Conservation (phyloP, 805 yeast genomes). For the Kodamaea nitidulidarum region DNA sequence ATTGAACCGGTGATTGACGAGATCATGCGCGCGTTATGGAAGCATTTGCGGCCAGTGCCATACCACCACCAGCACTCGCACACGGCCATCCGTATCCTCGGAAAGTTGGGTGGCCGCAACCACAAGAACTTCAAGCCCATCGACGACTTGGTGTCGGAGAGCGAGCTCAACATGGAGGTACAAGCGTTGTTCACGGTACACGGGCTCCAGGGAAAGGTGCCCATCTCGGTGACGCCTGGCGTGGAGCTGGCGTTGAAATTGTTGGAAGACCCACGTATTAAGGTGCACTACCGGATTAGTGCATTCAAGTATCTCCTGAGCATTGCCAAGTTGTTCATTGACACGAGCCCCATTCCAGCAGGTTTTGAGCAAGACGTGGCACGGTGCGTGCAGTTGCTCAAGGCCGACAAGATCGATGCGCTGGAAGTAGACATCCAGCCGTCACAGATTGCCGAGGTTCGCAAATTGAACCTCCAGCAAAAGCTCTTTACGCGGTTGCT, state of each 20-base stretch:
- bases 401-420: slow-evolving; percentile 35
- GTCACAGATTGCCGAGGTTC: slow-evolving; percentile 44
- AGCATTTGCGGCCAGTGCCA: slow-evolving; percentile 85
- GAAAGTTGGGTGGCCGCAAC: slow-evolving; percentile 95
- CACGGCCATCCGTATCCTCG: slow-evolving; percentile 86
- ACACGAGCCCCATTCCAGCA: slow-evolving; percentile 46
- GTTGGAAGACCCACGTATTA: slow-evolving; percentile 61
- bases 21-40: slow-evolving; percentile 90
- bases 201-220: slow-evolving; percentile 56
- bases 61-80: slow-evolving; percentile 94
- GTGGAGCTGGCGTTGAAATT: slow-evolving; percentile 72
- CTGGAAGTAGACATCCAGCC: slow-evolving; percentile 31
- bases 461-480: slow-evolving; percentile 56
- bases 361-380: slow-evolving; percentile 42
- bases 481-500: slow-evolving; percentile 59
- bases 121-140: slow-evolving; percentile 80
- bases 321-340: slow-evolving; percentile 65
- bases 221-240: slow-evolving; percentile 81
- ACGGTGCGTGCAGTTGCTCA: slow-evolving; percentile 45
- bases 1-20: slow-evolving; percentile 95
- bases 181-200: slow-evolving; percentile 66
- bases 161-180: slow-evolving; percentile 62
- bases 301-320: slow-evolving; percentile 72
- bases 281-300: slow-evolving; percentile 65
- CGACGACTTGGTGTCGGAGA: slow-evolving; percentile 52